Base-by-base conservation (phyloP, 192 early-diverging fungal species). In the Backusella circina region DNA sequence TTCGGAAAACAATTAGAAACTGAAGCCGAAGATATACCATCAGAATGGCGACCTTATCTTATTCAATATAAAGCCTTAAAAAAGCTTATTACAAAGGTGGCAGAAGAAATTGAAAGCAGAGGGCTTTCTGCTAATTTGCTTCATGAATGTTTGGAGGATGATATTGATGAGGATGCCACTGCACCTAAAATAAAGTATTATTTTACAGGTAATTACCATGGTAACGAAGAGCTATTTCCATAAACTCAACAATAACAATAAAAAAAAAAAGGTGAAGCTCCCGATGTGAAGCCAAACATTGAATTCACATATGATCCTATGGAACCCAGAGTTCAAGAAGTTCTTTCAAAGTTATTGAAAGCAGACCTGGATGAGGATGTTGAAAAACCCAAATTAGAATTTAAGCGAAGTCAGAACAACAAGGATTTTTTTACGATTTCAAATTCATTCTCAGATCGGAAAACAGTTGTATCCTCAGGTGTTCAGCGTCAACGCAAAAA, bases 11-110 rank as follows among this genome's bases (percentile, higher is more conserved):
- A 86, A 26, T 85, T 94, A 39, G 91, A 92, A 71, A 84, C 86
- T 4, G 88, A 84, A 79, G 82, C 90, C 28, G 89, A 90, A 76
- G 78, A 90, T 50, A 88, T 94, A 71, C 92, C 92, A 12, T 85
- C 86, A 39, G 88, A 89, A 68, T 92, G 91, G 90, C 86, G 90
- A 67, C 90, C 89, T 7, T 92, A 93, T 70, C 70, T 92, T n/a
- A 92, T 94, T 68, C 90, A 91, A 54, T 94, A 94, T 86, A 92
- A 92, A 72, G 78, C 80, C 18, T 83, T 94, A 16, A 94, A 94
- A 79, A 92, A 90, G 77, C 84, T 82, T 71, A 92, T 94, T 75
- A 87, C 89, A 72, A 81, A 83, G 38, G 92, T 94, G 72, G 91
- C 92, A 16, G 77, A 90, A 26, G 92, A 94, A 73, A 86, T 92